Percentiles rank a stretch among this genome's conserved stretches.
These are phyloP conservation scores for Didymosphaeria variabile DNA, from an alignment of 2,329 filamentous ascomycete species.

Conservation along the genomic window DNA sequence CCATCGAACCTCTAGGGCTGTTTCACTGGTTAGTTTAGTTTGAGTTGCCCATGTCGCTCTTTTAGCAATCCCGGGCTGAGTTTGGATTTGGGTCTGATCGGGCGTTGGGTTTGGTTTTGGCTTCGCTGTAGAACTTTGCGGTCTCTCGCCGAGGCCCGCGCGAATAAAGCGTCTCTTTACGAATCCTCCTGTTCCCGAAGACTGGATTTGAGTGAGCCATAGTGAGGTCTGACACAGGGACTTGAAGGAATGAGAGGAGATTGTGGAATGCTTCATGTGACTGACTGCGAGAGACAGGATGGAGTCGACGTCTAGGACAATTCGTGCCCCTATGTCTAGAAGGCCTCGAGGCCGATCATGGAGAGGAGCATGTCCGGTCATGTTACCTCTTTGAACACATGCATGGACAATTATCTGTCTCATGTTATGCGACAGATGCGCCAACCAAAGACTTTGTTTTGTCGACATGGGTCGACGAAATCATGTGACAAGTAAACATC, in stretches of 20 bases:
- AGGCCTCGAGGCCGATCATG: no score
- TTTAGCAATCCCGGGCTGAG: constrained; percentile 23
- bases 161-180: background rate
- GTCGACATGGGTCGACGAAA: background rate
- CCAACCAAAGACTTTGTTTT: no score
- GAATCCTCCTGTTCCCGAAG: background rate
- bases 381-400: no score
- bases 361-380: no score
- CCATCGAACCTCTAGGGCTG: background rate
- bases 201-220: background rate
- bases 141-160: background rate
- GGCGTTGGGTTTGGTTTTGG: background rate
- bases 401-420: no score
- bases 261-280: constrained; percentile 18
- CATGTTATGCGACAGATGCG: no score
- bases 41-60: constrained; percentile 31
- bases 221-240: background rate
- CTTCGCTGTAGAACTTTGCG: constrained; percentile 7
- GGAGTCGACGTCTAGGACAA: background rate
- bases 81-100: background rate
- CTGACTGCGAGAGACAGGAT: background rate
- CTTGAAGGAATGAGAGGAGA: constrained; percentile 11
- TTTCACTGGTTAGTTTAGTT: background rate
- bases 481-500: background rate
- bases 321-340: no score